A percentile compares a stretch with the other conserved stretches of the same genome.
phyloP scores from a whole-genome alignment of 2,329 filamentous ascomycete species.

The Ascochyta koolunga region DNA sequence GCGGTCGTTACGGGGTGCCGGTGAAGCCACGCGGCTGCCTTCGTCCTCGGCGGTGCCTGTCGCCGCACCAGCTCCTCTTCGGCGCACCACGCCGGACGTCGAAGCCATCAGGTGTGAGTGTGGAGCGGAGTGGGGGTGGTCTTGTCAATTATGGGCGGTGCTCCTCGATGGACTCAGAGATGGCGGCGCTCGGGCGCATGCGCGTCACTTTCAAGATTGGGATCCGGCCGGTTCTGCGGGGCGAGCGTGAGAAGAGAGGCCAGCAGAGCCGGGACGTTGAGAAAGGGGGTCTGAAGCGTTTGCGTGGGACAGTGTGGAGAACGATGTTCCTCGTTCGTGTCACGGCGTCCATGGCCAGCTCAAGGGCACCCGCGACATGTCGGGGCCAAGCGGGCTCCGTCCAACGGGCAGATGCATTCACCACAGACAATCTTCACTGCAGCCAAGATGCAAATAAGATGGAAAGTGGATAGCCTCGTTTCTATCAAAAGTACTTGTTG shows the following conservation, averaged over 20 bases:
- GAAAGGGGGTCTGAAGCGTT: conserved; percentile 22
- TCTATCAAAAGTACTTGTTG: conserved; percentile 47
- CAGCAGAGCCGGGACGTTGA: conserved; percentile 14
- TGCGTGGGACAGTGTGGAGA: conserved; percentile 10
- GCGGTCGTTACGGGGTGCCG: conserved; percentile 66
- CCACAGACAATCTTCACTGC: not conserved
- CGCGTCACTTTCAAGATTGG: conserved; percentile 22
- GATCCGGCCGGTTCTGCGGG: conserved; percentile 20
- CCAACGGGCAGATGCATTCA: conserved; percentile 5
- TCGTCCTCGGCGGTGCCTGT: conserved; percentile 61
- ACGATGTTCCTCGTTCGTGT: conserved; percentile 29
- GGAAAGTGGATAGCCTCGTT: conserved; percentile 41
- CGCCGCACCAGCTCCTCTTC: conserved; percentile 67
- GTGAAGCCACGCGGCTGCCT: conserved; percentile 69
- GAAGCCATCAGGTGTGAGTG: conserved; percentile 61
- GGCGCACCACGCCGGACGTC: conserved; percentile 75
- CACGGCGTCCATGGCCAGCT: conserved; percentile 17
- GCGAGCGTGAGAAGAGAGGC: conserved; percentile 16
- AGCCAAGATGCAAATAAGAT: conserved; percentile 1
- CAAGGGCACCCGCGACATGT: conserved; percentile 1
- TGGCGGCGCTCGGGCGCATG: conserved; percentile 43
- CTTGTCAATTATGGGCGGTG: conserved; percentile 41
- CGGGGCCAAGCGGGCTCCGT: conserved; percentile 5
- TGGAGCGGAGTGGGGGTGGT: conserved; percentile 35
- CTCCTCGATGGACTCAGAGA: conserved; percentile 44